Evolutionary conservation across 1,139 yeast genomes (phyloP), one percentile per base, ranked within the genome.

Genomic region (Yamadazyma conglobata): DNA sequence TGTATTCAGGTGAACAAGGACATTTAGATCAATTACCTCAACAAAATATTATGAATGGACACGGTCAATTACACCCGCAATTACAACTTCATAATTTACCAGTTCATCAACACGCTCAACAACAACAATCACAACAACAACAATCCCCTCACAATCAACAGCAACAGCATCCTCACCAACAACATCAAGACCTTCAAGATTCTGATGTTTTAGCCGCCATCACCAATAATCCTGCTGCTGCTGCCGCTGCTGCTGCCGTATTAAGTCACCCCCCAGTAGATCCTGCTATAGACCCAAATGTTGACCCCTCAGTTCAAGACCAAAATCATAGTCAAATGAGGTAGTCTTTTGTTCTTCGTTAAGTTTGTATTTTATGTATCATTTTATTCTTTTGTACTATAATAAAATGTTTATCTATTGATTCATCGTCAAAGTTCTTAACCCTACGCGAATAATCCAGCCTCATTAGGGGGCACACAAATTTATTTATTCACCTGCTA

Each of bases 141-240:
- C 22, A 17, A 10, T 57, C 48, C 16, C 51, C 50, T 25, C 58
- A 50, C 35, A 51, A 45, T 13, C 40, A 34, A 13, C 42, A 35
- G 20, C 55, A 39, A 25, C 56, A 48, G 25, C 58, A 50, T 17
- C 51, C 50, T 24, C 58, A 51, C 36, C 56, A 54, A 22, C 15
- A 10, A n/a, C 27, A 28, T 19, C 67, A 63, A 10, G 57, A 63
- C 11, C 62, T 58, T 13, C 70, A 63, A 37, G 73, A 67, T 34
- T 64, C 67, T 24, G 70, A 68, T 22, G 72, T 65, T 7, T 60
- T 65, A 33, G 73, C 72, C 5, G 73, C 72, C n/a, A 63, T 67
- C 43, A 69, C 64, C 10, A 53, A 50, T 10, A 54, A 50, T 21
- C 47, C 52, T 16, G 55, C 52, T 7, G 52, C 54, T 8, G 49